Conservation (phyloP, 768 basidiomycete species). For the Lactarius deliciosus region DNA sequence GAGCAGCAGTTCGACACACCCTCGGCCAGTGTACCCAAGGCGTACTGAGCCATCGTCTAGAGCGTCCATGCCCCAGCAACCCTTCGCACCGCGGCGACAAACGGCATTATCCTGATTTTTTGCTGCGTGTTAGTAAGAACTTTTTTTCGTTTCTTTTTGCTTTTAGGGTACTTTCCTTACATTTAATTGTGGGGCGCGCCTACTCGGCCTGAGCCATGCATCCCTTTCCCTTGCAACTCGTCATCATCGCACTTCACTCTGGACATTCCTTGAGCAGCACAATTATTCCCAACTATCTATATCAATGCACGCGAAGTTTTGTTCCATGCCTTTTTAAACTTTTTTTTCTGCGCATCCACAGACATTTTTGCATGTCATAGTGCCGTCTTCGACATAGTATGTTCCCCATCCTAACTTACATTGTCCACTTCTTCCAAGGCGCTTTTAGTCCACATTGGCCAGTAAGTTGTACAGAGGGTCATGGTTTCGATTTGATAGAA, state of each 20-base stretch:
- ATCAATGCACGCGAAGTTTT: constrained; percentile 19
- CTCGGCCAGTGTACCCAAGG: not conserved
- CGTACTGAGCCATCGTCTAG: not conserved
- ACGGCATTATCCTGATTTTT: constrained; percentile 21
- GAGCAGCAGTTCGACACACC: not conserved
- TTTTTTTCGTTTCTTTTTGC: constrained; percentile 6
- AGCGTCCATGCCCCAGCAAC: not conserved
- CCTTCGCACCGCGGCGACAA: constrained; percentile 13
- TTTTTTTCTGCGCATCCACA: constrained; percentile 17
- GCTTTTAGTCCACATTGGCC: not conserved
- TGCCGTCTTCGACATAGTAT: constrained; percentile 10
- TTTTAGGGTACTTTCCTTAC: constrained; percentile 20
- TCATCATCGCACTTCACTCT: constrained; percentile 23
- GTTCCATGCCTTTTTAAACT: constrained; percentile 9
- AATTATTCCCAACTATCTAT: constrained; percentile 21
- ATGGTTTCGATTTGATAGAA: not conserved
- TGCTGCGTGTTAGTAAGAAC: constrained; percentile 23
- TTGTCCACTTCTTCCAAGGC: not conserved
- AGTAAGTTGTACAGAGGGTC: not conserved
- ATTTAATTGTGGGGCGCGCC: constrained; percentile 18
- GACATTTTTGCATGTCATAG: constrained; percentile 19
- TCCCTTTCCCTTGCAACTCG: constrained; percentile 21
- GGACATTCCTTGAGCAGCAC: constrained; percentile 21
- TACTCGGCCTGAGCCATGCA: constrained; percentile 14
- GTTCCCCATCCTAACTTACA: constrained; percentile 1